Evolutionary conservation across 1,139 yeast species (phyloP).

Genomic region (Yamadazyma diospyri): DNA sequence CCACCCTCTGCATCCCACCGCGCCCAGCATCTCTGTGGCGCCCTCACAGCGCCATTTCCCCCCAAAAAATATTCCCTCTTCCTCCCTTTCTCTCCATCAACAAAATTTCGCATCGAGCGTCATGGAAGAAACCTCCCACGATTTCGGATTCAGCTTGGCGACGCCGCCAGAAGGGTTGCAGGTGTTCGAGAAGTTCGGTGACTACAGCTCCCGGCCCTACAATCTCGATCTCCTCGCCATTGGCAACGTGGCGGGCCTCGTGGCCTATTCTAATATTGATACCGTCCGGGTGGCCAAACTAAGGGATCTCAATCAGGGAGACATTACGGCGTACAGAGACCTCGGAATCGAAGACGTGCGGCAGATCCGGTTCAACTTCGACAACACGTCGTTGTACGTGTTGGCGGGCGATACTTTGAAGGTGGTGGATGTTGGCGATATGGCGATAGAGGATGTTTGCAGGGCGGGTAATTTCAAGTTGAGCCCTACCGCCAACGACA

Average conservation of each 20-base stretch:
- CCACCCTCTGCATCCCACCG: no score
- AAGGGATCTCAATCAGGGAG: slow-evolving; percentile 9
- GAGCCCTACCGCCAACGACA: slow-evolving; percentile 5
- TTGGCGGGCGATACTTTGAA: slow-evolving; percentile 13
- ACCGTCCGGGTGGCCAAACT: slow-evolving; percentile 13
- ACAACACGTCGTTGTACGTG: slow-evolving; percentile 22
- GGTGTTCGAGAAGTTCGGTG: slow-evolving; percentile 25
- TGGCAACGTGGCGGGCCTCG: slow-evolving; percentile 21
- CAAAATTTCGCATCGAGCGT: slow-evolving; percentile 3
- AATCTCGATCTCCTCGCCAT: slow-evolving; percentile 29
- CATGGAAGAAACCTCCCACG: slow-evolving; percentile 31
- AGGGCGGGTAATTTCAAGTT: slow-evolving; percentile 1
- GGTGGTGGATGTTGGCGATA: neutral
- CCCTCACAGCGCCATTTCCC: no score
- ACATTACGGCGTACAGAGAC: slow-evolving; percentile 6
- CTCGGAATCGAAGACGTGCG: slow-evolving; percentile 15
- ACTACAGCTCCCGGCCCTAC: slow-evolving; percentile 15
- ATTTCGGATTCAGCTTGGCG: slow-evolving; percentile 35
- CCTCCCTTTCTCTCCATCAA: no score
- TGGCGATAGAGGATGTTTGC: neutral
- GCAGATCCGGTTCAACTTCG: slow-evolving; percentile 24
- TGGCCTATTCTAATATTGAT: slow-evolving; percentile 33
- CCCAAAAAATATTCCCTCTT: no score
- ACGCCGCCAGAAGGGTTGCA: slow-evolving; percentile 24
- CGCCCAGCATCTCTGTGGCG: no score